Percentiles rank a stretch among this genome's conserved stretches.
These are phyloP conservation scores for Alopecurus myosuroides DNA, from an alignment of 176 grass and related monocot genomes.

Conservation along the genomic window DNA sequence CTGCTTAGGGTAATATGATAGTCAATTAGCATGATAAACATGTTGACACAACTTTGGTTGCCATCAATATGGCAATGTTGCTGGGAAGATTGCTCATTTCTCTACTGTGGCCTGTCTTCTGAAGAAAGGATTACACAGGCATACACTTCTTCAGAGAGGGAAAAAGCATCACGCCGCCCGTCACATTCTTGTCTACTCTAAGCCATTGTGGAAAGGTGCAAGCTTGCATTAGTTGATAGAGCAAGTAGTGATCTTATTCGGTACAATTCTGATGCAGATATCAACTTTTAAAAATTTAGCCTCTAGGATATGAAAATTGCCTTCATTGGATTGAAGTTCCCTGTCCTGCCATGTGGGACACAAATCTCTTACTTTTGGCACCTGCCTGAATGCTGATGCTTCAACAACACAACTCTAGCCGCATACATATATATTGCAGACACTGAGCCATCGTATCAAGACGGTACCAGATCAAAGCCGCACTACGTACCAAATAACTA, in stretches of 20 bases:
- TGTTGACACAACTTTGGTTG: background rate
- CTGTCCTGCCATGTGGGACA: background rate
- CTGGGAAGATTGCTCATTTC: background rate
- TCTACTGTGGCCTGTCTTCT: background rate
- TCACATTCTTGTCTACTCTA: background rate
- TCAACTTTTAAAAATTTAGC: background rate
- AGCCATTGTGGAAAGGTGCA: background rate
- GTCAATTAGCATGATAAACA: background rate
- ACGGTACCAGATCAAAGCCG: background rate
- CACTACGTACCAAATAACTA: background rate
- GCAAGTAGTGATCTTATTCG: background rate
- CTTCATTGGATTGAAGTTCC: background rate
- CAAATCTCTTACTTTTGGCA: background rate
- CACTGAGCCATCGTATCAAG: background rate
- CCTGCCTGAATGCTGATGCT: background rate
- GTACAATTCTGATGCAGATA: background rate
- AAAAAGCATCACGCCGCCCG: background rate
- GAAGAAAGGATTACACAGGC: background rate
- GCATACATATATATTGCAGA: background rate
- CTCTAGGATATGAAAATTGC: background rate
- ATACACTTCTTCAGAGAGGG: background rate
- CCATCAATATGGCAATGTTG: background rate
- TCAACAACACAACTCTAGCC: background rate
- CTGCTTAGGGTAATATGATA: too few relatives aligned
- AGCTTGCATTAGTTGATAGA: background rate